Evolutionary conservation across 2,329 filamentous ascomycete species (phyloP).

Genomic region (Capronia coronata): DNA sequence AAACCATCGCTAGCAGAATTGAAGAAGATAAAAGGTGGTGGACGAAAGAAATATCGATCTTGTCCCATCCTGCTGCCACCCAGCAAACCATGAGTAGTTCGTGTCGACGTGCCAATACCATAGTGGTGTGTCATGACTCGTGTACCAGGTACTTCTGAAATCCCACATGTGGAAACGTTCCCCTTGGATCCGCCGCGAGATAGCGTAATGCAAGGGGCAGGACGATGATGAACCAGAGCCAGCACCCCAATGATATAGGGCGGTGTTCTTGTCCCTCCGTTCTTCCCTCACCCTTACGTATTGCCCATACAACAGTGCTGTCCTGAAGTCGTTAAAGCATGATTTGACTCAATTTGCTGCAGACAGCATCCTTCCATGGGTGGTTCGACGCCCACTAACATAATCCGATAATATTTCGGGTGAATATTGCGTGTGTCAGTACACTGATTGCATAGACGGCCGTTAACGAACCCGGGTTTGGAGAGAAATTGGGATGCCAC

Average conservation of each 20-base stretch:
- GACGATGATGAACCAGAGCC: neutral
- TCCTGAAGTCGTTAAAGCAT: neutral
- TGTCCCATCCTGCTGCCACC: neutral
- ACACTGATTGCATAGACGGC: neutral
- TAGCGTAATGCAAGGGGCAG: neutral
- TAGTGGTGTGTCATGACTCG: neutral
- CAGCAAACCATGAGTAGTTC: neutral
- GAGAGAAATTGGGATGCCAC: slow-evolving; percentile 17
- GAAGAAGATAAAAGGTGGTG: neutral
- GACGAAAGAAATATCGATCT: neutral
- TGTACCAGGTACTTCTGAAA: neutral
- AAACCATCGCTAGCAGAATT: neutral
- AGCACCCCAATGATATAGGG: too few relatives aligned
- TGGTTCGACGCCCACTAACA: neutral
- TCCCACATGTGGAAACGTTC: neutral
- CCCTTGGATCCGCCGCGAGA: neutral
- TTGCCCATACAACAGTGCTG: neutral
- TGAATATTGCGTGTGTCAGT: neutral
- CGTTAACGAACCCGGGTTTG: slow-evolving; percentile 15
- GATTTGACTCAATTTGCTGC: too few relatives aligned
- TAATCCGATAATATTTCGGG: neutral
- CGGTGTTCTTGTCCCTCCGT: neutral
- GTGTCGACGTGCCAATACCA: neutral
- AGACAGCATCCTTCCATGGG: neutral
- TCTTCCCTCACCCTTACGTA: neutral